A percentile compares a stretch with the other conserved stretches of the same genome.
phyloP scores from a whole-genome alignment of 192 early-diverging fungal species.

The Backusella mclennaniae region DNA sequence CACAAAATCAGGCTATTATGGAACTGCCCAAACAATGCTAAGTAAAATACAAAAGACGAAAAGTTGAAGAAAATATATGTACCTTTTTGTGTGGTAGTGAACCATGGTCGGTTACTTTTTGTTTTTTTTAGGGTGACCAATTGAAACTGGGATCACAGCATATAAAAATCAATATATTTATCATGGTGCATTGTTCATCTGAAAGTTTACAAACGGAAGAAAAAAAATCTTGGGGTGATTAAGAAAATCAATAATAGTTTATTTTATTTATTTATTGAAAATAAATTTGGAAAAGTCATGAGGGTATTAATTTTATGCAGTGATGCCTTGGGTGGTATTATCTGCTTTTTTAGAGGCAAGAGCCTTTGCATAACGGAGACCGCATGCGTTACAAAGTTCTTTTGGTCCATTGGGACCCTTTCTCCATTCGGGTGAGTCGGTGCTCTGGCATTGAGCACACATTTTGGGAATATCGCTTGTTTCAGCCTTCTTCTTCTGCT shows the following conservation, averaged over 20 bases:
- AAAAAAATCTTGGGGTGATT: neutral
- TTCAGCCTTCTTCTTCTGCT: slow-evolving; percentile 20
- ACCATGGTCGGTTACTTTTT: too few species aligned
- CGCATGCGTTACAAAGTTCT: slow-evolving; percentile 64
- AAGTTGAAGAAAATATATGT: too few species aligned
- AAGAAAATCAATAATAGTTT: neutral
- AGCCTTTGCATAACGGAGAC: slow-evolving; percentile 52
- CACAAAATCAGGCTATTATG: too few species aligned
- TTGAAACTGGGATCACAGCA: too few species aligned
- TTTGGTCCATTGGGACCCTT: slow-evolving; percentile 61
- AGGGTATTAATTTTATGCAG: slow-evolving; percentile 1
- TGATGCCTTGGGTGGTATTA: neutral
- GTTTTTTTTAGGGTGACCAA: too few species aligned
- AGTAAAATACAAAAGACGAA: too few species aligned
- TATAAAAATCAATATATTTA: neutral
- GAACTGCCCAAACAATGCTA: too few species aligned
- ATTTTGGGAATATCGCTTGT: slow-evolving; percentile 20
- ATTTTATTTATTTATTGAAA: neutral
- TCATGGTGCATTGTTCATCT: neutral
- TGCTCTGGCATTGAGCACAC: slow-evolving; percentile 27
- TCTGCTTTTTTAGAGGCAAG: slow-evolving; percentile 17
- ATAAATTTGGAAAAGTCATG: neutral
- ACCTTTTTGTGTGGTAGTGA: too few species aligned
- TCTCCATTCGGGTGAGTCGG: slow-evolving; percentile 40
- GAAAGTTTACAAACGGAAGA: neutral